These are phyloP conservation scores for Glycine latifolia DNA, from an alignment of 306 rosid genomes.

Conservation along the genomic window DNA sequence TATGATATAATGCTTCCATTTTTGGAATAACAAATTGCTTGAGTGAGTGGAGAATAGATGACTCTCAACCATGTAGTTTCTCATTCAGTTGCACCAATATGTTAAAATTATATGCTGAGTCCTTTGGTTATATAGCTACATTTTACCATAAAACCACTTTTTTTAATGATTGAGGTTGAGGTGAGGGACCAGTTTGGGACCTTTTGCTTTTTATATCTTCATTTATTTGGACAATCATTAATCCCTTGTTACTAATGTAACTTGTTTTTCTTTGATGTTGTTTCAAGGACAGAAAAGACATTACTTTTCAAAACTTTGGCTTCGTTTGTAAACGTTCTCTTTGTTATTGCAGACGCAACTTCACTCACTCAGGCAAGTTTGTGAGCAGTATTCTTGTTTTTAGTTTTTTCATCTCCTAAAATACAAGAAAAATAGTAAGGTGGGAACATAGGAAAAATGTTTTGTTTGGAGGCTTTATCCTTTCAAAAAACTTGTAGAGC, in stretches of 20 bases:
- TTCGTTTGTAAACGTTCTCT: conserved; percentile 93
- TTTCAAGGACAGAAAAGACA: conserved; percentile 99
- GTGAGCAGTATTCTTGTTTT: conserved; percentile 39
- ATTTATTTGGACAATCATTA: conserved; percentile 18
- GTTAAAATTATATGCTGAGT: too few species aligned
- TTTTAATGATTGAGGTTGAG: background rate
- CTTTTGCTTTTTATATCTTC: conserved; percentile 15
- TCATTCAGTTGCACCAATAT: too few species aligned
- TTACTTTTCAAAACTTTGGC: conserved; percentile 99
- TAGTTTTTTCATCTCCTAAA: background rate
- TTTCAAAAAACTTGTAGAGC: too few species aligned
- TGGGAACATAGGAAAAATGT: background rate
- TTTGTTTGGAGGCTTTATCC: too few species aligned
- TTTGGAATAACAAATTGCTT: conserved; percentile 5
- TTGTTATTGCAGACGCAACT: conserved; percentile 97
- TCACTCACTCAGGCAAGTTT: conserved; percentile 94
- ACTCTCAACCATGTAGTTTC: background rate
- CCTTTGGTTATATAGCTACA: background rate
- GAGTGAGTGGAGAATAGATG: background rate
- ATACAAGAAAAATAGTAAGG: background rate
- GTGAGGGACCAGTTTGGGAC: conserved; percentile 30
- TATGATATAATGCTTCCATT: background rate
- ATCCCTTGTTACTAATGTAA: conserved; percentile 55
- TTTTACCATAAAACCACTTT: background rate
- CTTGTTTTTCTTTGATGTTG: conserved; percentile 64